A percentile compares a stretch with the other conserved stretches of the same genome.
These are phyloP conservation scores for Saccharomyces hybrid DNA, from an alignment of 1,139 yeast genomes.

Conservation along the genomic window DNA sequence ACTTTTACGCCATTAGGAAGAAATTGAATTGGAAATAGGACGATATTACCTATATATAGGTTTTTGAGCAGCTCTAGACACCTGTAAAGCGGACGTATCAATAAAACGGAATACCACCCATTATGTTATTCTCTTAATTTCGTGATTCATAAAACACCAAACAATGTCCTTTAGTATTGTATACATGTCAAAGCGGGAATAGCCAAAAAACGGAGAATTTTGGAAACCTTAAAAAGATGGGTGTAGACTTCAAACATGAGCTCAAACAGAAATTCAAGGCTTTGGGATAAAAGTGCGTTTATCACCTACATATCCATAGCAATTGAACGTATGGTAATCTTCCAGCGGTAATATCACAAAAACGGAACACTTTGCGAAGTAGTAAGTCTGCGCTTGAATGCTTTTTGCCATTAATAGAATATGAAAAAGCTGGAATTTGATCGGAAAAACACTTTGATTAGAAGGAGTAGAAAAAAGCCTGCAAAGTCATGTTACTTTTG, in stretches of 20 bases:
- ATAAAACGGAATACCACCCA: not conserved
- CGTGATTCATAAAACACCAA: not conserved
- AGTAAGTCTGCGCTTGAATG: not conserved
- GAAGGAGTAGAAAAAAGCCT: constrained; percentile 3
- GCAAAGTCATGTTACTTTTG: constrained; percentile 5
- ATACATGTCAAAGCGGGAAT: not conserved
- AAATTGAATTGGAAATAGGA: not conserved
- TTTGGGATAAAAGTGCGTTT: too few species aligned
- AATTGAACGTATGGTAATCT: too few species aligned
- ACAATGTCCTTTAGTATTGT: not conserved
- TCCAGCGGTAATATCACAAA: not conserved
- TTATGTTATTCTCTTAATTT: not conserved
- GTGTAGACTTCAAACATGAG: not conserved
- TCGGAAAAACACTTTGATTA: not conserved
- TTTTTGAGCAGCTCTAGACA: not conserved
- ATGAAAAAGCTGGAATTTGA: not conserved
- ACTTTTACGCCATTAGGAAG: not conserved
- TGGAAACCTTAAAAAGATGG: not conserved
- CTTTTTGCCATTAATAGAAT: not conserved
- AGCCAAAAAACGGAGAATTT: not conserved
- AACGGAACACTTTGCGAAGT: not conserved
- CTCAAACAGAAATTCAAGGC: not conserved
- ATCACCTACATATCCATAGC: not conserved
- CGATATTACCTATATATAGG: not conserved
- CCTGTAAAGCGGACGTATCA: not conserved